These are phyloP conservation scores for Volvox carteri DNA, from an alignment of 163 green algal species.

Conservation along the genomic window DNA sequence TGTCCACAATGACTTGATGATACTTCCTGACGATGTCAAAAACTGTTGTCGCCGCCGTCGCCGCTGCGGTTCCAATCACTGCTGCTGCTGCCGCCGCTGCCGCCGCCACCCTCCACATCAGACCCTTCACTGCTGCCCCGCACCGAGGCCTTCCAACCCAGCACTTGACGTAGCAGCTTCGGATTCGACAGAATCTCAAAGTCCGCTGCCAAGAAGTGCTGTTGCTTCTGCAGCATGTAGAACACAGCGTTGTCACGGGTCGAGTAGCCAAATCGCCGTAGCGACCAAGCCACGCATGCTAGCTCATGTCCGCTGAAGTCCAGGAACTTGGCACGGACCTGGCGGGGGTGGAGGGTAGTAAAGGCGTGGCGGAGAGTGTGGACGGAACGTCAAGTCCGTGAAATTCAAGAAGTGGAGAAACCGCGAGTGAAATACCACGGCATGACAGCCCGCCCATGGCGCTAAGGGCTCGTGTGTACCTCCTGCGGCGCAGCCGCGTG, in stretches of 20 bases:
- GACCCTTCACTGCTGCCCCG: neutral
- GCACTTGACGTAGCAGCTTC: slow-evolving; percentile 62
- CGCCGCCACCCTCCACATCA: neutral
- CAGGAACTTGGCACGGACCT: slow-evolving; percentile 67
- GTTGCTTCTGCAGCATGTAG: slow-evolving; percentile 68
- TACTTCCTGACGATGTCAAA: too few relatives aligned
- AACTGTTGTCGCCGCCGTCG: too few relatives aligned
- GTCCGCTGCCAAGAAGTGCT: slow-evolving; percentile 63
- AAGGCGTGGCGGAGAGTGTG: neutral
- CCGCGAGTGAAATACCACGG: neutral
- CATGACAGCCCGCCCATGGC: too few relatives aligned
- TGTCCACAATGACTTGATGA: too few relatives aligned
- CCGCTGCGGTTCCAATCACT: neutral
- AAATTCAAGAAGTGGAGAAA: neutral
- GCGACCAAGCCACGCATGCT: slow-evolving; percentile 65
- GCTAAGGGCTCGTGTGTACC: neutral
- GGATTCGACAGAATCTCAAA: slow-evolving; percentile 67
- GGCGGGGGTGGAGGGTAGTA: neutral
- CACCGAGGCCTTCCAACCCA: slow-evolving; percentile 41
- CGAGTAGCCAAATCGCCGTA: slow-evolving; percentile 63
- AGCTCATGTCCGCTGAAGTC: slow-evolving; percentile 69
- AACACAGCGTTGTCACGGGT: slow-evolving; percentile 63
- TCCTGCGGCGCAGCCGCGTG: neutral
- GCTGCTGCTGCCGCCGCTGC: neutral
- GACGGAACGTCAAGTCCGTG: neutral